A percentile compares a stretch with the other conserved stretches of the same genome.
phyloP scores from a whole-genome alignment of 2,329 filamentous ascomycete genomes.

The Neonectria neomacrospora region DNA sequence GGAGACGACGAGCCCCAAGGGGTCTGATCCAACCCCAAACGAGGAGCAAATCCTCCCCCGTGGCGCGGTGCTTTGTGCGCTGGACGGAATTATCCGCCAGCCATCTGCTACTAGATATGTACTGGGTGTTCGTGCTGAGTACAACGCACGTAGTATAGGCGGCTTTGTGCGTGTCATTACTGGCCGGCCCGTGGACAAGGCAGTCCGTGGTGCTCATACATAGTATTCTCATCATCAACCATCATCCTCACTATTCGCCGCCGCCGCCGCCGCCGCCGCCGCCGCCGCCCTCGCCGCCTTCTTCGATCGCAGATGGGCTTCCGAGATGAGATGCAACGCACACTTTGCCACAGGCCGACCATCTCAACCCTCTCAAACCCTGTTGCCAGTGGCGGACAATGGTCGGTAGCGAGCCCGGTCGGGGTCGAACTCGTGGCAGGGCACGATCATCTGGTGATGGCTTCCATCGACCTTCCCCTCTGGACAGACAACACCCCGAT shows the following conservation, averaged over 20 bases:
- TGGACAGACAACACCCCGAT: constrained; percentile 16
- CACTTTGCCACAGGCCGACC: constrained; percentile 12
- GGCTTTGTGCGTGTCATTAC: constrained; percentile 8
- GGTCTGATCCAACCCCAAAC: constrained; percentile 10
- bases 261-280: background rate
- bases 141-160: background rate
- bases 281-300: too few relatives aligned
- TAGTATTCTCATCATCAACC: constrained; percentile 8
- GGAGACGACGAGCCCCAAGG: constrained; percentile 21
- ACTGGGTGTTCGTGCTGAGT: background rate
- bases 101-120: background rate
- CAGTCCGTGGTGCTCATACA: background rate
- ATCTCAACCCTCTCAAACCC: background rate
- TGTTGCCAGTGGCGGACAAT: constrained; percentile 10
- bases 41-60: constrained; percentile 16
- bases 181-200: constrained; percentile 7
- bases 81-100: constrained; percentile 18
- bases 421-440: constrained; percentile 17
- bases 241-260: background rate
- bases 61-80: constrained; percentile 16
- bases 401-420: constrained; percentile 14
- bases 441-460: constrained; percentile 33
- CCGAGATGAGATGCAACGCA: constrained; percentile 23
- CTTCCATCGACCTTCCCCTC: constrained; percentile 33
- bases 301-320: constrained; percentile 24